Evolutionary conservation across 1,284 basidiomycete genomes (phyloP).

Genomic region (Moniliella sp.): DNA sequence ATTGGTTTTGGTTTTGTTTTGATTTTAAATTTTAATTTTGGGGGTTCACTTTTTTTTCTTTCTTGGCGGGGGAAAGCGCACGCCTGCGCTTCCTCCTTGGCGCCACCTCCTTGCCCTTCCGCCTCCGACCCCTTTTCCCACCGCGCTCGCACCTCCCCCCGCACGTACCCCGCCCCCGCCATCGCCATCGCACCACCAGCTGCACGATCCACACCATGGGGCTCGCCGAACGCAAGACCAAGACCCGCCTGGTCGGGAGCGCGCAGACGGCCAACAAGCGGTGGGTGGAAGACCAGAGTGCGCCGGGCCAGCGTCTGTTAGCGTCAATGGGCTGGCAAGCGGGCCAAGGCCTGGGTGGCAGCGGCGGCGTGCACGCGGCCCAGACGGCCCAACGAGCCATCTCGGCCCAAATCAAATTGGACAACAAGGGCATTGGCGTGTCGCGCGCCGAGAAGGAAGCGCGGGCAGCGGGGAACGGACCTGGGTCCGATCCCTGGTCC

Average conservation of each 20-base stretch:
- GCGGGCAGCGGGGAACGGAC: slow-evolving; percentile 8
- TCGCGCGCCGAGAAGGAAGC: slow-evolving; percentile 25
- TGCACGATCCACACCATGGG: slow-evolving; percentile 15
- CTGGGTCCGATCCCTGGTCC: slow-evolving; percentile 11
- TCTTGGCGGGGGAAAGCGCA: too few species aligned
- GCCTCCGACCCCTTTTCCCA: too few species aligned
- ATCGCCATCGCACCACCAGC: too few species aligned
- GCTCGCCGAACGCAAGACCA: slow-evolving; percentile 20
- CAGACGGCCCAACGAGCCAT: slow-evolving; percentile 24
- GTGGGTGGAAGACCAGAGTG: slow-evolving; percentile 26
- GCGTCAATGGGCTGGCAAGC: slow-evolving; percentile 29
- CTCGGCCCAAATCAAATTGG: slow-evolving; percentile 24
- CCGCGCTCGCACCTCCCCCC: too few species aligned
- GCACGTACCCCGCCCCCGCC: too few species aligned
- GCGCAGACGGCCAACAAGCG: slow-evolving; percentile 18
- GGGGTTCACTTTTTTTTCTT: too few species aligned
- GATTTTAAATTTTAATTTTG: too few species aligned
- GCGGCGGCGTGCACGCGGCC: slow-evolving; percentile 1
- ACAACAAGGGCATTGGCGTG: slow-evolving; percentile 32
- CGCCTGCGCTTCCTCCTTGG: too few species aligned
- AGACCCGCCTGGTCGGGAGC: slow-evolving; percentile 27
- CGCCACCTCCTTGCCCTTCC: too few species aligned
- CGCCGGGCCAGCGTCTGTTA: slow-evolving; percentile 30
- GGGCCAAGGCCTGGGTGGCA: slow-evolving; percentile 24
- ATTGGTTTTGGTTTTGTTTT: too few species aligned